Percentiles rank a stretch among this genome's conserved stretches.
These are phyloP conservation scores for Juglanconis juglandina DNA, from an alignment of 2,329 filamentous ascomycete genomes.

Conservation along the genomic window DNA sequence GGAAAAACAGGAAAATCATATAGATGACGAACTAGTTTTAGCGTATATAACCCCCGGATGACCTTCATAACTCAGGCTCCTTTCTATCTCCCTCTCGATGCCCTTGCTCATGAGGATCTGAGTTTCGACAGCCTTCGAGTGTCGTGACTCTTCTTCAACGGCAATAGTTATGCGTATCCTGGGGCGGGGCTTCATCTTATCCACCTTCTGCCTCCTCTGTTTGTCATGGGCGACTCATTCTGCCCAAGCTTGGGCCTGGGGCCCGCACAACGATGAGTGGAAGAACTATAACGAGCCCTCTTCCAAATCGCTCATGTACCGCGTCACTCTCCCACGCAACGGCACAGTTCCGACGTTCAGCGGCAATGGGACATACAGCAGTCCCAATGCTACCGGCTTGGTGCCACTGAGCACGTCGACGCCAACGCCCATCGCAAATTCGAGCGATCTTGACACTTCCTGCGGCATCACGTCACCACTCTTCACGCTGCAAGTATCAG, in stretches of 20 bases:
- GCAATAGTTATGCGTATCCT: slow-evolving; percentile 1
- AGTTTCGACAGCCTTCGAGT: background rate
- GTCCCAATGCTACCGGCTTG: slow-evolving; percentile 2
- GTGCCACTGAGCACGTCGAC: slow-evolving; percentile 7
- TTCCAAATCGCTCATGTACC: slow-evolving; percentile 7
- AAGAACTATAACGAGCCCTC: background rate
- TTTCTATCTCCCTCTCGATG: background rate
- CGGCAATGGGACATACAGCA: slow-evolving; percentile 6
- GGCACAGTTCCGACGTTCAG: background rate
- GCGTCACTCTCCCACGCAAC: slow-evolving; percentile 9
- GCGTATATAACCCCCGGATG: background rate
- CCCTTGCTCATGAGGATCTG: background rate
- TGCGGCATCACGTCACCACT: slow-evolving; percentile 1
- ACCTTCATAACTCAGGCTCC: background rate
- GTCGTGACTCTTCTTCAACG: background rate
- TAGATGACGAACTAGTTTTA: too few species aligned
- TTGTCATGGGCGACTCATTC: background rate
- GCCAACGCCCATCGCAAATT: background rate
- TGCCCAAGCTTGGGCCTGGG: slow-evolving; percentile 4
- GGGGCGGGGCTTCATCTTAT: background rate
- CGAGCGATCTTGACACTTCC: slow-evolving; percentile 1
- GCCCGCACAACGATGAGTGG: slow-evolving; percentile 5
- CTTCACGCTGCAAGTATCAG: slow-evolving; percentile 6
- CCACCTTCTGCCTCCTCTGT: background rate
- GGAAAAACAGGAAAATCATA: background rate